Evolutionary conservation across 331 rosid genomes (phyloP), one percentile per base, ranked within the genome.

Genomic region (Acacia pycnantha): DNA sequence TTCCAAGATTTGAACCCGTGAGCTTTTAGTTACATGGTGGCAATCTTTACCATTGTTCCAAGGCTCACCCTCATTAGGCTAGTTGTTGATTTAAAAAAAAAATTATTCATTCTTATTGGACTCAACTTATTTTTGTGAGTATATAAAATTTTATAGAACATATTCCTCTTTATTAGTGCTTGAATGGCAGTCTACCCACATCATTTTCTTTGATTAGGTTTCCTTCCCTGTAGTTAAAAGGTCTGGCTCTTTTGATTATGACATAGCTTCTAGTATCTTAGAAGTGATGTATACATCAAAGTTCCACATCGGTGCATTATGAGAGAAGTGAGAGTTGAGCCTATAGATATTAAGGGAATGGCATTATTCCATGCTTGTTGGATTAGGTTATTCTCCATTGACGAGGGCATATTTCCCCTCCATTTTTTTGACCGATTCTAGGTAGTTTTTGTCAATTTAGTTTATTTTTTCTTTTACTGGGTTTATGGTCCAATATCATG

Each of bases 231-330:
- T 11, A 6, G 48, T 19, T 8, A 43, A 3, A 37, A 19, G 26
- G 18, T 40, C 73, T 27, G 44, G 4, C 29, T 68, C 73, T 68
- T 68, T 68, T 68, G 50, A 48, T 40, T 68, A 40, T 68, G 31
- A 68, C 50, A 68, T 68, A 11, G 29, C 29, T 19, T 68, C 18
- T 21, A 13, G 73, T 27, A 21, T 67, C 9, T 37, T 37, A 37
- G 62, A 54, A 90, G 96, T 4, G 99, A 93, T 27, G 94, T 8
- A 54, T 21, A 19, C 59, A 53, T 53, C 62, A 21, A 54, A 54
- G 62, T 54, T n/a, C 11, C 62, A 7, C 12, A 10, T 54, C 8
- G 62, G 26, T 54, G 62, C 21, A 21, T 54, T 19, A 53, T 19
- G 59, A 53, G 22, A 51, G 56, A 15, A 50, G 22, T 53, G 59